Evolutionary conservation across 2,329 filamentous ascomycete species (phyloP).

Genomic region (Colletotrichum sp.): DNA sequence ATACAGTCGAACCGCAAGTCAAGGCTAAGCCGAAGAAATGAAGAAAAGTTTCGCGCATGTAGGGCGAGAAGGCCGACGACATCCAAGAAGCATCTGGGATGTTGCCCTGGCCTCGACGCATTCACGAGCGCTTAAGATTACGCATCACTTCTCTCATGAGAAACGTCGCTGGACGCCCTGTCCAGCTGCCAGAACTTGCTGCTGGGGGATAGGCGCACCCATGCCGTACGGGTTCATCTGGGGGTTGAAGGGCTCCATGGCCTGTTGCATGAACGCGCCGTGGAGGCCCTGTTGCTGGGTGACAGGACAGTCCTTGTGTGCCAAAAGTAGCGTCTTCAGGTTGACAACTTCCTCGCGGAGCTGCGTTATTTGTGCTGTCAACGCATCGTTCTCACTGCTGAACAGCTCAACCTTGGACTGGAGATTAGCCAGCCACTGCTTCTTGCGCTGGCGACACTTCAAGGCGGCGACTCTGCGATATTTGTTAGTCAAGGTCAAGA

Average conservation of each 20-base stretch:
- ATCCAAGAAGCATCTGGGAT: conserved; percentile 2
- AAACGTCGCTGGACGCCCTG: conserved; percentile 61
- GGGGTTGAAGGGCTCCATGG: conserved; percentile 58
- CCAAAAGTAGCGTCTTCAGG: conserved; percentile 88
- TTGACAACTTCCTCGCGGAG: conserved; percentile 93
- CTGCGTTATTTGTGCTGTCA: conserved; percentile 82
- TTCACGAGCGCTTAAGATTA: background rate
- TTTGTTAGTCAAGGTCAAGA: conserved; percentile 24
- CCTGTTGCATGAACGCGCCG: conserved; percentile 59
- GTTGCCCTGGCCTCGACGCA: background rate
- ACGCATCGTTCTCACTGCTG: conserved; percentile 86
- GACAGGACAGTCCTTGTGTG: conserved; percentile 95
- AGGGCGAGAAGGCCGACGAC: background rate
- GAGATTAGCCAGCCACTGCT: conserved; percentile 96
- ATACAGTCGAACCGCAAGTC: conserved; percentile 7
- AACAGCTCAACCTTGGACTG: conserved; percentile 95
- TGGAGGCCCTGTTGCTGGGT: conserved; percentile 83
- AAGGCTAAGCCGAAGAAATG: background rate
- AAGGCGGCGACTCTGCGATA: conserved; percentile 82
- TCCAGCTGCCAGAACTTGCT: conserved; percentile 59
- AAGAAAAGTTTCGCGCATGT: background rate
- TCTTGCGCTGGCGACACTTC: conserved; percentile 97
- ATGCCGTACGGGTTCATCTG: conserved; percentile 67
- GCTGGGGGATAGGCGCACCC: conserved; percentile 55
- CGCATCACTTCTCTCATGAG: conserved; percentile 46